Base-by-base conservation (phyloP, 2,329 filamentous ascomycete species). In the Colletotrichum falcatum region DNA sequence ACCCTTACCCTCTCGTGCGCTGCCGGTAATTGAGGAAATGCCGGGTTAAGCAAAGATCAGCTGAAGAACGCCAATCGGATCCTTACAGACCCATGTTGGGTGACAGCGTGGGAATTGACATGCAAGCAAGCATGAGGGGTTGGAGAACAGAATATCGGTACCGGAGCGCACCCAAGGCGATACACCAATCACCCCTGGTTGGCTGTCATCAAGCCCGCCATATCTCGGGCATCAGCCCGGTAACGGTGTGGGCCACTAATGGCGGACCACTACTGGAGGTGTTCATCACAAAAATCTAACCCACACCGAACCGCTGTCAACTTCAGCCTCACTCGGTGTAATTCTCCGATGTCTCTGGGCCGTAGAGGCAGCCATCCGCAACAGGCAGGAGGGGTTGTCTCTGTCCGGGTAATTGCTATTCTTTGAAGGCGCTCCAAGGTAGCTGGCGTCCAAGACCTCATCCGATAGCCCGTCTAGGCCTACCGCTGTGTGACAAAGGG, bases 281-380 rank as follows among this genome's bases (percentile, higher is more conserved):
- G 60, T 46, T 65, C 60, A 16, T 56, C 66, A 56, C 39, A 30
- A 49, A 51, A 44, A 35, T 14, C n/a, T n/a, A n/a, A n/a, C n/a
- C 39, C 20, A 37, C 42, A 37, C 35, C 35, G n/a, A 48, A 26
- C 54, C 33, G 54, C 60, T 69, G 65, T 65, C 65, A 65, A 49
- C 26, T 54, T 61, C 35, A 65, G 49, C 33, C 54, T 71, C 60
- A 37, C 55, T 70, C 64, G 46, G 54, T 55, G 54, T 35, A 49
- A 70, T 70, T 70, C 51, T 71, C 68, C 53, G 65, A 63, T 39
- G 39, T 51, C 30, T 66, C 30, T 61, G 28, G 26, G 44, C 28
- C 7, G 51, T 30, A 23, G 35, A 39, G 11, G 26, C 26, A 26
- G 44, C 30, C 23, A 33, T 65, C 28, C 28, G 37, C 35, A 44